phyloP scores from a whole-genome alignment of 2,329 filamentous ascomycete species.

The Claviceps arundinis region DNA sequence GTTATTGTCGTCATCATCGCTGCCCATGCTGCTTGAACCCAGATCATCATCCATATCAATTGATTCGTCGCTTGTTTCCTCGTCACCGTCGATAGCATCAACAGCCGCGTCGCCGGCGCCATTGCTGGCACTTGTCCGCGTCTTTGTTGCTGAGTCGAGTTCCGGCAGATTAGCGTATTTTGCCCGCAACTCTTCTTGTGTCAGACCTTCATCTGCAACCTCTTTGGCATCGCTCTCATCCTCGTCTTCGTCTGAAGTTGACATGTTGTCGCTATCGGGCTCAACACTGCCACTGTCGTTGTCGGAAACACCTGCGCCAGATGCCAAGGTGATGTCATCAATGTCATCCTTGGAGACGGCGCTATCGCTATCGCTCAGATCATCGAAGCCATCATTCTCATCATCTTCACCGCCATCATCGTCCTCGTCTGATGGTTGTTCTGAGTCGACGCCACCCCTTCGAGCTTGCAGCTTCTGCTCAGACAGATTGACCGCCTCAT shows the following conservation, averaged over 20 bases:
- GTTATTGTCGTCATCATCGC: conserved; percentile 25
- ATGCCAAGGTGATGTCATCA: conserved; percentile 21
- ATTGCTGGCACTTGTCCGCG: conserved; percentile 7
- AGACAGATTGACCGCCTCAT: conserved; percentile 59
- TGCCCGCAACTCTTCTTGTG: conserved; percentile 51
- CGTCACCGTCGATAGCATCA: conserved; percentile 16
- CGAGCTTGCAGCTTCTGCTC: conserved; percentile 54
- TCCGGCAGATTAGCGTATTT: conserved; percentile 57
- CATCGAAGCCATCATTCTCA: conserved; percentile 29
- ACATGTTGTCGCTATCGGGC: conserved; percentile 37
- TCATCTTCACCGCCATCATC: conserved; percentile 26
- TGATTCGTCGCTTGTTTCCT: conserved; percentile 50
- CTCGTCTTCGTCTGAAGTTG: conserved; percentile 49
- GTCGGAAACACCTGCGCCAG: conserved; percentile 15
- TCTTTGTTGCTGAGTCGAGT: conserved; percentile 17
- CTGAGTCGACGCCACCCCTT: conserved; percentile 39
- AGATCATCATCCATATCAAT: conserved; percentile 57
- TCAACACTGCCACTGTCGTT: conserved; percentile 30
- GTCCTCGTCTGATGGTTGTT: conserved; percentile 31
- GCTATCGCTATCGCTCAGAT: conserved; percentile 31
- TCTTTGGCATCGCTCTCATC: conserved; percentile 42
- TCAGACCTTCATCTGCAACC: conserved; percentile 49
- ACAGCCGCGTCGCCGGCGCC: conserved; percentile 11
- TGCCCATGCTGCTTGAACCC: conserved; percentile 40
- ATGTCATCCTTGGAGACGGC: conserved; percentile 19